Conservation (phyloP, 805 yeast genomes). For the Lipomyces chichibuensis region DNA sequence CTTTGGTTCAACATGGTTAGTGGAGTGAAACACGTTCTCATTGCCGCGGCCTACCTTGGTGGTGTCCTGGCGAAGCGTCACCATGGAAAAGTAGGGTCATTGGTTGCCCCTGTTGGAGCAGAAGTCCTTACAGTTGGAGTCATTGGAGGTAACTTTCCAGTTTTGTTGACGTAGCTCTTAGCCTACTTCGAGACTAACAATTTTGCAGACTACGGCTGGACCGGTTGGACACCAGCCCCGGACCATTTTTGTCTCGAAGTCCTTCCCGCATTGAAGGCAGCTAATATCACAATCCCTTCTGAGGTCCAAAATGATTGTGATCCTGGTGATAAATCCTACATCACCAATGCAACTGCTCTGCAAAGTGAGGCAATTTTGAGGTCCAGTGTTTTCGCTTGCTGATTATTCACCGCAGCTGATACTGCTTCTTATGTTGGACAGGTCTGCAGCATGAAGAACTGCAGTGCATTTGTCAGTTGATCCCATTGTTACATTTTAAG, state of each 20-base stretch:
- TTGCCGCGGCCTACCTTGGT: too few species aligned
- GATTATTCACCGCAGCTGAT: too few species aligned
- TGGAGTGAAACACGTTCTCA: too few species aligned
- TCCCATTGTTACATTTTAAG: too few species aligned
- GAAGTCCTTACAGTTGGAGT: constrained; percentile 4
- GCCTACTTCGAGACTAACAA: background rate
- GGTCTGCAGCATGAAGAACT: too few species aligned
- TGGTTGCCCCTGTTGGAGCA: background rate
- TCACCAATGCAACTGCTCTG: constrained; percentile 1
- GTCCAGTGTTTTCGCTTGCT: too few species aligned
- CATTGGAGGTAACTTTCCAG: background rate
- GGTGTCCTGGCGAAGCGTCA: too few species aligned
- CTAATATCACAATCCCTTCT: background rate
- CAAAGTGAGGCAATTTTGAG: background rate
- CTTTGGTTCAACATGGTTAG: too few species aligned
- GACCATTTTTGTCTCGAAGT: constrained; percentile 3
- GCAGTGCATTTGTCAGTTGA: too few species aligned
- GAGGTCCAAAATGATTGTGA: constrained; percentile 2
- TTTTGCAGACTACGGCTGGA: constrained; percentile 5
- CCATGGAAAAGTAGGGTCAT: background rate
- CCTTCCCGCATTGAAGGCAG: constrained; percentile 2
- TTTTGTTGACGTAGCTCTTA: background rate
- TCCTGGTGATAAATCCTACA: background rate
- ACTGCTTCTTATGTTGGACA: too few species aligned
- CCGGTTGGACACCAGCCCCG: constrained; percentile 3